Percentiles rank a stretch among this genome's conserved stretches.
Evolutionary conservation across 495 filamentous ascomycete species (phyloP).

Genomic region (Penicillium nucicola): DNA sequence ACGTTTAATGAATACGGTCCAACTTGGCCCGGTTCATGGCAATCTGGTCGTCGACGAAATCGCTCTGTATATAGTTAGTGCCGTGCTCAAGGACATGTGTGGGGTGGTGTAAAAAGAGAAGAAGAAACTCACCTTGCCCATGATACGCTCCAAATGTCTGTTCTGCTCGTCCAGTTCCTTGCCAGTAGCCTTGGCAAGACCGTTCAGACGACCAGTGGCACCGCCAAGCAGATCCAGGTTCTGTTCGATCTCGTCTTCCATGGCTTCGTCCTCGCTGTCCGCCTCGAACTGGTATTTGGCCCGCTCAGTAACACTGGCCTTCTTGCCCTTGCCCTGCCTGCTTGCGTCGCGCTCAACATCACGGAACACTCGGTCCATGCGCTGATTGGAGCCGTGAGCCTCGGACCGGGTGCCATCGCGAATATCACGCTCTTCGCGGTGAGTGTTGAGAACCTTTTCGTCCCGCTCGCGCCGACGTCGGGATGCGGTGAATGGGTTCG

Average conservation of each 20-base stretch:
- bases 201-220: constrained; percentile 61
- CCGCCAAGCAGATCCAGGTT: constrained; percentile 59
- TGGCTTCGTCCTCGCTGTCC: constrained; percentile 70
- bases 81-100: not conserved
- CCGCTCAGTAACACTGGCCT: constrained; percentile 60
- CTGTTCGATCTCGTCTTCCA: constrained; percentile 70
- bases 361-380: constrained; percentile 59
- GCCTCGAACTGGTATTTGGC: constrained; percentile 78
- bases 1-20: constrained; percentile 54
- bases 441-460: constrained; percentile 56
- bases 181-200: constrained; percentile 65
- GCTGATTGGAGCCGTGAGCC: constrained; percentile 54
- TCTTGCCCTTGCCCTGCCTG: constrained; percentile 33
- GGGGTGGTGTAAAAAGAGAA: too few relatives aligned
- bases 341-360: constrained; percentile 44
- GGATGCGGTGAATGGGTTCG: constrained; percentile 66
- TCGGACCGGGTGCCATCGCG: constrained; percentile 66
- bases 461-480: constrained; percentile 58
- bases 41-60: constrained; percentile 69
- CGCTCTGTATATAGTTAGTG: constrained; percentile 49
- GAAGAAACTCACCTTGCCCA: constrained; percentile 56
- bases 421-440: constrained; percentile 62
- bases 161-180: constrained; percentile 75
- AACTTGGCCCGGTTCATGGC: constrained; percentile 63
- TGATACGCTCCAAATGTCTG: constrained; percentile 68